A percentile compares a stretch with the other conserved stretches of the same genome.
phyloP scores from a whole-genome alignment of 805 yeast species.

The Yamadazyma sp. region DNA sequence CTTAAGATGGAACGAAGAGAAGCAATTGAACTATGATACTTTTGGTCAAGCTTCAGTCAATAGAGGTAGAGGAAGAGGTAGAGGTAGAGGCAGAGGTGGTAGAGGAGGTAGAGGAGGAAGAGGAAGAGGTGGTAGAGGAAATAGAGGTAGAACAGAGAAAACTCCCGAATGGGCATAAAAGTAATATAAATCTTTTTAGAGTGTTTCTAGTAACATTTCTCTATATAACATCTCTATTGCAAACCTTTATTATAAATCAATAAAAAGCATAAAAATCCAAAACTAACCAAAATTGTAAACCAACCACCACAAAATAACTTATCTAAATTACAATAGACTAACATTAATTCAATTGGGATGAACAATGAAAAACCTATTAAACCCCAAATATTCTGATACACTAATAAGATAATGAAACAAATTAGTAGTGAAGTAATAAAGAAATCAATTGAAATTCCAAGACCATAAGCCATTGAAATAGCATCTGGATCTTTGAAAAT shows the following conservation, averaged over 20 bases:
- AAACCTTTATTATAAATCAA: too few species aligned
- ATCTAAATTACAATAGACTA: too few species aligned
- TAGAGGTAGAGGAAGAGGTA: slow-evolving; percentile 46
- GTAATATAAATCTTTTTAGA: too few species aligned
- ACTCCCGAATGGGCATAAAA: slow-evolving; percentile 31
- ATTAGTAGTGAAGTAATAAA: slow-evolving; percentile 49
- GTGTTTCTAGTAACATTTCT: too few species aligned
- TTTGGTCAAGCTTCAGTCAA: slow-evolving; percentile 69
- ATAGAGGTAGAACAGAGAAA: slow-evolving; percentile 17
- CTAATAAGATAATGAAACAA: too few species aligned
- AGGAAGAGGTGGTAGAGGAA: slow-evolving; percentile 20
- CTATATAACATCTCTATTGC: too few species aligned
- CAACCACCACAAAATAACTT: too few species aligned
- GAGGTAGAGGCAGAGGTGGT: slow-evolving; percentile 20
- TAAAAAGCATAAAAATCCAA: too few species aligned
- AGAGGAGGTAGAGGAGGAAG: slow-evolving; percentile 19
- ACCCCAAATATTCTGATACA: too few species aligned
- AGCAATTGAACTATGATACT: slow-evolving; percentile 71
- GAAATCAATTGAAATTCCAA: slow-evolving; percentile 56
- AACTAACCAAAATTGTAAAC: too few species aligned
- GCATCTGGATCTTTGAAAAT: slow-evolving; percentile 48
- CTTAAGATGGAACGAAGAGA: slow-evolving; percentile 72
- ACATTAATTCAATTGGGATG: too few species aligned
- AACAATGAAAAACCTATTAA: too few species aligned
- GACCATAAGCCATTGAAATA: slow-evolving; percentile 60